Conservation (phyloP, 2,329 filamentous ascomycete species). For the Biscogniauxia sp. region DNA sequence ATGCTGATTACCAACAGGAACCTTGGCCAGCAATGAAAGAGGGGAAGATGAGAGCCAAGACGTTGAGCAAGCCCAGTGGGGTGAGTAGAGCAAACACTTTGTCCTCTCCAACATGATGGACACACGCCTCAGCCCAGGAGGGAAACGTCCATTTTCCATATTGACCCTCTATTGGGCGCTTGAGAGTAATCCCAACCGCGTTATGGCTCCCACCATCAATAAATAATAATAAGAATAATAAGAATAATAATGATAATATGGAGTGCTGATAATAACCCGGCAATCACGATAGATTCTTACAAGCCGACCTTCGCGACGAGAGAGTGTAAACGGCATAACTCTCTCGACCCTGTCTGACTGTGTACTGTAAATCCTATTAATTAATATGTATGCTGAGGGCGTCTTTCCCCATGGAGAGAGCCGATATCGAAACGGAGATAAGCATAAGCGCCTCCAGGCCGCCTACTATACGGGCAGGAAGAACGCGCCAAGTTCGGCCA, state of each 20-base stretch:
- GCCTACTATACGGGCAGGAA: conserved; percentile 18
- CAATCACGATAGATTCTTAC: conserved; percentile 18
- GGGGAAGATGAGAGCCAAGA: conserved; percentile 28
- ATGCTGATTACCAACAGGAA: conserved; percentile 32
- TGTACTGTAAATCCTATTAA: conserved; percentile 15
- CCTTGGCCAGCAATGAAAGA: conserved; percentile 25
- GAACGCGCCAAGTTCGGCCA: conserved; percentile 20
- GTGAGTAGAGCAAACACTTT: conserved; percentile 13
- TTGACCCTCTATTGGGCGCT: conserved; percentile 30
- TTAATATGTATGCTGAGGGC: conserved; percentile 18
- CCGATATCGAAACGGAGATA: conserved; percentile 26
- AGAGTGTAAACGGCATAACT: conserved; percentile 19
- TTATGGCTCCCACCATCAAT: conserved; percentile 14
- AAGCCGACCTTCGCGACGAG: conserved; percentile 9
- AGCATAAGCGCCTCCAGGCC: conserved; percentile 14
- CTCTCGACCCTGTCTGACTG: conserved; percentile 5
- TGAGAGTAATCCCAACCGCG: conserved; percentile 19
- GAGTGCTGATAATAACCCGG: conserved; percentile 22
- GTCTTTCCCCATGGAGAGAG: conserved; percentile 16
- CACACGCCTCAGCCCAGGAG: conserved; percentile 20
- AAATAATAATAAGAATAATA: conserved; percentile 5
- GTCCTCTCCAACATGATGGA: conserved; percentile 10
- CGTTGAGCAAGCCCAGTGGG: conserved; percentile 17
- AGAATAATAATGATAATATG: conserved; percentile 7
- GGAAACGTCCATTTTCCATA: conserved; percentile 27